phyloP scores from a whole-genome alignment of 2,329 filamentous ascomycete genomes.

The Monosporascus cannonballus region DNA sequence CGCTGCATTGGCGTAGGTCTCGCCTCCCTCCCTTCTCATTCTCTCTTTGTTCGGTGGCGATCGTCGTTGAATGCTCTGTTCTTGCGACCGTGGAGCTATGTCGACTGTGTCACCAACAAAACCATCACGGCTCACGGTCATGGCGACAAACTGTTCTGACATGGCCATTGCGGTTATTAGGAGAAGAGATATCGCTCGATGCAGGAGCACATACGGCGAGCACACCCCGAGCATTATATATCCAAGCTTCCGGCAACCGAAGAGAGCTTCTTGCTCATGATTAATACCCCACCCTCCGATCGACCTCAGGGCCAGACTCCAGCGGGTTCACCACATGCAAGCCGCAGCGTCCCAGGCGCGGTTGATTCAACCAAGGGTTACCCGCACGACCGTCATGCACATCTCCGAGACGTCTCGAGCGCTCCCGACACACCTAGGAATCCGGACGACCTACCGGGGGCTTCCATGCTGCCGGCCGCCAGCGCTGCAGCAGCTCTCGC shows the following conservation, averaged over 20 bases:
- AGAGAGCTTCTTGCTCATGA: slow-evolving; percentile 96
- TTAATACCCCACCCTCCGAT: slow-evolving; percentile 79
- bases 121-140: not conserved
- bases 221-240: slow-evolving; percentile 95
- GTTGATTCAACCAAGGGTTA: slow-evolving; percentile 38
- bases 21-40: slow-evolving; percentile 7
- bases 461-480: slow-evolving; percentile 59
- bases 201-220: slow-evolving; percentile 98
- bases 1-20: slow-evolving; percentile 92
- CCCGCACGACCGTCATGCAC: slow-evolving; percentile 58
- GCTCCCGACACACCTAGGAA: slow-evolving; percentile 63
- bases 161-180: slow-evolving; percentile 39
- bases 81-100: slow-evolving; percentile 5
- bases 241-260: slow-evolving; percentile 96
- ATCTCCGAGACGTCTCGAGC: slow-evolving; percentile 60
- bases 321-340: slow-evolving; percentile 20
- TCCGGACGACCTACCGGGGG: slow-evolving; percentile 62
- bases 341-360: slow-evolving; percentile 3
- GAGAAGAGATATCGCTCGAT: slow-evolving; percentile 96
- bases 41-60: too few relatives aligned
- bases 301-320: slow-evolving; percentile 45
- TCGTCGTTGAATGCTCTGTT: slow-evolving; percentile 4
- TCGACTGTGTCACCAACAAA: not conserved
- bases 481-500: slow-evolving; percentile 82
- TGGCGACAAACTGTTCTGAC: slow-evolving; percentile 12